phyloP scores from a whole-genome alignment of 2,329 filamentous ascomycete genomes.

The Aureobasidium sp. region DNA sequence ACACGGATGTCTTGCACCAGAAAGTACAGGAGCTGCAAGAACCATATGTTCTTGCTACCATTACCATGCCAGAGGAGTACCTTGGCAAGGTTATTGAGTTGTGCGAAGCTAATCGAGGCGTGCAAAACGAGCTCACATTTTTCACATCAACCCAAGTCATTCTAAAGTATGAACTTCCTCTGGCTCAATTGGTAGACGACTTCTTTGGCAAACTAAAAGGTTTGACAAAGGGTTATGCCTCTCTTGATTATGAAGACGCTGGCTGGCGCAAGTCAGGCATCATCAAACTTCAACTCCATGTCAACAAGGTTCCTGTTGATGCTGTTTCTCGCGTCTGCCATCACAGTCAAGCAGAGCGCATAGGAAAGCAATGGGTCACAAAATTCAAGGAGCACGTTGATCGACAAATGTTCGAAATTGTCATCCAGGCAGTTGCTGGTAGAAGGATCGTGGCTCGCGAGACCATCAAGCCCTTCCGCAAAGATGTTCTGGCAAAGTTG shows the following conservation, averaged over 20 bases:
- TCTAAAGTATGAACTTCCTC: slow-evolving; percentile 80
- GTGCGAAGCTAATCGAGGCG: slow-evolving; percentile 81
- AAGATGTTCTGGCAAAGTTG: slow-evolving; percentile 87
- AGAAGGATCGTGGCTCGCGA: slow-evolving; percentile 80
- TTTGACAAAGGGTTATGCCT: slow-evolving; percentile 88
- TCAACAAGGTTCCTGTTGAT: slow-evolving; percentile 90
- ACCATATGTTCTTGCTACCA: slow-evolving; percentile 71
- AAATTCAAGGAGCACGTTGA: slow-evolving; percentile 98
- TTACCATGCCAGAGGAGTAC: slow-evolving; percentile 91
- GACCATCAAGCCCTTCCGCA: slow-evolving; percentile 92
- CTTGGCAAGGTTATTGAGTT: slow-evolving; percentile 91
- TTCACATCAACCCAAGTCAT: slow-evolving; percentile 92
- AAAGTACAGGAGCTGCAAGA: slow-evolving; percentile 59
- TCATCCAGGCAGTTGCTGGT: slow-evolving; percentile 78
- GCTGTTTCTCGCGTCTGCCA: slow-evolving; percentile 90
- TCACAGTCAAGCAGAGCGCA: slow-evolving; percentile 66
- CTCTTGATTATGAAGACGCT: slow-evolving; percentile 92
- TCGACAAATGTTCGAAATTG: slow-evolving; percentile 91
- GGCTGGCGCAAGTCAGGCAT: slow-evolving; percentile 76
- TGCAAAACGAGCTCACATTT: slow-evolving; percentile 81
- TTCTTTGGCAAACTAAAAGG: slow-evolving; percentile 96
- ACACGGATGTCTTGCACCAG: slow-evolving; percentile 52
- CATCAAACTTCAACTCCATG: slow-evolving; percentile 82
- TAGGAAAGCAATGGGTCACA: slow-evolving; percentile 81
- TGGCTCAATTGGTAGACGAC: slow-evolving; percentile 88